These are phyloP conservation scores for Auricularia sp. DNA, from an alignment of 768 basidiomycete species.

Conservation along the genomic window DNA sequence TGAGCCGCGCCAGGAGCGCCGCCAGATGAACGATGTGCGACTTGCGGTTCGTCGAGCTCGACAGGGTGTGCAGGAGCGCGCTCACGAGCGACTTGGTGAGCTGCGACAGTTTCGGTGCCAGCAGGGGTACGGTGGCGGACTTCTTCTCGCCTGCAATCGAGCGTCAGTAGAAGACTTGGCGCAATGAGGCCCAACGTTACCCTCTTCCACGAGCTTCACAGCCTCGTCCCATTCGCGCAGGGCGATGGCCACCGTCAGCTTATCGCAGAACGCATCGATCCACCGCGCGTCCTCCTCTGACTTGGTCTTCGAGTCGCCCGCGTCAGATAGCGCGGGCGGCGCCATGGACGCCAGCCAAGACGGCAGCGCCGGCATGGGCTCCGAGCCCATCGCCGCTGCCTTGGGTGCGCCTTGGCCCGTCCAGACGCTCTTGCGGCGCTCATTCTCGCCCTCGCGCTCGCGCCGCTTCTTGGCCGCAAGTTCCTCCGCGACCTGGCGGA, in stretches of 20 bases:
- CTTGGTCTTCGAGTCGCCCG: conserved; percentile 50
- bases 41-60: conserved; percentile 69
- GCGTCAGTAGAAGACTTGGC: not conserved
- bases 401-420: not conserved
- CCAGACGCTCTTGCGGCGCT: conserved; percentile 58
- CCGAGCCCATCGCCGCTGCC: not conserved
- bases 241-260: conserved; percentile 84
- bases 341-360: conserved; percentile 45
- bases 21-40: conserved; percentile 62
- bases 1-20: conserved; percentile 61
- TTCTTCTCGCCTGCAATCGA: conserved; percentile 47
- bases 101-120: conserved; percentile 50
- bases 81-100: conserved; percentile 60
- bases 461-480: conserved; percentile 79
- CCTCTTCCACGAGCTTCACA: conserved; percentile 74
- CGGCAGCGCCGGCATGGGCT: conserved; percentile 17
- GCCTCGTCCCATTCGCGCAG: conserved; percentile 83
- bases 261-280: conserved; percentile 85
- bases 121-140: conserved; percentile 41
- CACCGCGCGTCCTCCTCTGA: conserved; percentile 76
- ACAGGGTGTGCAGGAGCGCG: conserved; percentile 63
- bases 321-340: conserved; percentile 1
- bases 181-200: conserved; percentile 26
- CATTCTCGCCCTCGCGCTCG: conserved; percentile 89
- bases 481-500: conserved; percentile 90